Conservation (phyloP, 1,284 basidiomycete species). For the Calocybe gambosa region DNA sequence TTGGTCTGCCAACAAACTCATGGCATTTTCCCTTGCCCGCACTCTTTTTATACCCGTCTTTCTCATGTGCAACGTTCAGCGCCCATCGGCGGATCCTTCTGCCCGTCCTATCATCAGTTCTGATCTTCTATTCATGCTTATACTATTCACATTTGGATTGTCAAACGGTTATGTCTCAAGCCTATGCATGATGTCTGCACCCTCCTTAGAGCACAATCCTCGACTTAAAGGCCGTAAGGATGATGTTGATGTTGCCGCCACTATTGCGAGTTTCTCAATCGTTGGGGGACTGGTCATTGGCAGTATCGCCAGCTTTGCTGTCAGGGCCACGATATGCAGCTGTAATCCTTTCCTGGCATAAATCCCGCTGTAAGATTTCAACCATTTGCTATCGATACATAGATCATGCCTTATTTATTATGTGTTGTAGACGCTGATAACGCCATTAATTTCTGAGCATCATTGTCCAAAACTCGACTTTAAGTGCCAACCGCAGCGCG, state of each 20-base stretch:
- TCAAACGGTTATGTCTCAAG: conserved; percentile 75
- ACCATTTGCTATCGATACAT: not conserved
- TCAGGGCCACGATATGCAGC: conserved; percentile 57
- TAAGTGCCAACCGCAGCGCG: no score
- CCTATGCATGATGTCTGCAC: conserved; percentile 65
- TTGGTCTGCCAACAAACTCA: conserved; percentile 59
- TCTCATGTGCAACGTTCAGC: conserved; percentile 76
- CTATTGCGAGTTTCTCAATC: conserved; percentile 72
- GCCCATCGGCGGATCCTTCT: conserved; percentile 23
- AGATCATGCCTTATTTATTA: not conserved
- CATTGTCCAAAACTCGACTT: no score
- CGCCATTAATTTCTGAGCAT: no score
- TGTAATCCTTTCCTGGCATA: conserved; percentile 61
- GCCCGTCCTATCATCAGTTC: conserved; percentile 57
- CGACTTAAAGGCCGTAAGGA: conserved; percentile 54
- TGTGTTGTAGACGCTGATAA: not conserved
- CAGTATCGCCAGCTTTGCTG: conserved; percentile 73
- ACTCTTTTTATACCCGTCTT: conserved; percentile 81
- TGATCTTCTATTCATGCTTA: conserved; percentile 68
- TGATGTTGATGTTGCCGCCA: conserved; percentile 81
- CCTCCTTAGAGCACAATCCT: conserved; percentile 69
- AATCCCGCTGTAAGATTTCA: not conserved
- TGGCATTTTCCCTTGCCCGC: conserved; percentile 60
- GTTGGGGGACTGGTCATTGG: conserved; percentile 73
- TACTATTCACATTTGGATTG: conserved; percentile 68